Evolutionary conservation across 1,284 basidiomycete species (phyloP).

Genomic region (Microbotryomycetes sp.): DNA sequence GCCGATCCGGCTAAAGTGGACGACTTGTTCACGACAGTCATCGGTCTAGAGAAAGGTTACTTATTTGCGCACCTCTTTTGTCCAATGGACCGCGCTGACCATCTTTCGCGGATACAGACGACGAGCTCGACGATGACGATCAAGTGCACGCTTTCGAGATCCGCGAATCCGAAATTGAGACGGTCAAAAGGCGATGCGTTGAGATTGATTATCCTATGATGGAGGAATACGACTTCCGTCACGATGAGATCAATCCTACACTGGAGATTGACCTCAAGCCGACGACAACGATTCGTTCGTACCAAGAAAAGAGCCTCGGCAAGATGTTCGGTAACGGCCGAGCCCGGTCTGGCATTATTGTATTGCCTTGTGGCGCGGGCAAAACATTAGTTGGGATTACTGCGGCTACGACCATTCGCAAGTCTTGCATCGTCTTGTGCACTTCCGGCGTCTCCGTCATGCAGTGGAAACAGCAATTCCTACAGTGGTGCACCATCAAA

Average conservation of each 20-base stretch:
- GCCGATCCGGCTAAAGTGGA: constrained; percentile 46
- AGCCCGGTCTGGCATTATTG: constrained; percentile 95
- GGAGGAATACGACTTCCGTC: constrained; percentile 96
- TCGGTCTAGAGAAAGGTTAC: constrained; percentile 79
- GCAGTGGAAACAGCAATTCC: constrained; percentile 96
- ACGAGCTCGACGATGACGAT: constrained; percentile 92
- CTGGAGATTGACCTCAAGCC: constrained; percentile 96
- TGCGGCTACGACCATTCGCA: constrained; percentile 98
- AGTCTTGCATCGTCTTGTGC: constrained; percentile 95
- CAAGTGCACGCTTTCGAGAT: constrained; percentile 94
- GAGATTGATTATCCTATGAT: constrained; percentile 93
- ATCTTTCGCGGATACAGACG: constrained; percentile 48
- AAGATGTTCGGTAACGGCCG: constrained; percentile 99
- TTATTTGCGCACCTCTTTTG: constrained; percentile 4
- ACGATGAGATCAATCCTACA: constrained; percentile 88
- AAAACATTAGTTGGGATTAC: constrained; percentile 99
- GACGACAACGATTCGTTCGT: constrained; percentile 88
- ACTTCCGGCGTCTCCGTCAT: constrained; percentile 95
- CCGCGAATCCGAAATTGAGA: constrained; percentile 78
- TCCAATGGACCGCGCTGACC: no score
- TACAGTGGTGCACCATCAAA: constrained; percentile 94
- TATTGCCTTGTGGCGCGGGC: constrained; percentile 95
- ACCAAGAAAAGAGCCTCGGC: constrained; percentile 91
- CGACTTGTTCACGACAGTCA: constrained; percentile 76
- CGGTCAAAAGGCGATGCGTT: constrained; percentile 54